Evolutionary conservation across 176 grass and related monocot genomes (phyloP), one percentile per base, ranked within the genome.

Genomic region (Aegilops umbellulata): DNA sequence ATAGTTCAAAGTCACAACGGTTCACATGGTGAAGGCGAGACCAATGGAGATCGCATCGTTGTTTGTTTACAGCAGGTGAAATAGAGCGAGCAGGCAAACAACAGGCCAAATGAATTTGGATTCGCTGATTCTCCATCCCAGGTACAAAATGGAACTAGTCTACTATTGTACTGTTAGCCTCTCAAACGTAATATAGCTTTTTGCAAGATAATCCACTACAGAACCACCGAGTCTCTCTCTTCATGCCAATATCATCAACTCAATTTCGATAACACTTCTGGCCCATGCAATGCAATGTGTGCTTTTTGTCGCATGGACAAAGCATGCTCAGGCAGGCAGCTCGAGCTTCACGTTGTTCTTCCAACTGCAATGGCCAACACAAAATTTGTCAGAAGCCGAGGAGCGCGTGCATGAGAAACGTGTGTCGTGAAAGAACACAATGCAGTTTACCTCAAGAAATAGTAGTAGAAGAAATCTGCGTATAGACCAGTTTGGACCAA

Each of bases 401-500:
- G 7, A 71, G 15, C 5, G 32, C 16, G 24, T 73, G 57, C n/a
- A 64, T 22, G 8, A 57, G 15, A 57, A 57, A 22, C 3, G 32
- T 13, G 6, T 22, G 8, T 9, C 0, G 2, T 22, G 3, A 8
- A 14, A 58, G 7, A 53, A 30, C 10, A 29, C 22, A 6, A 74
- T 27, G 9, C 10, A 79, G 14, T 80, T 92, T 90, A 99, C 97
- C 97, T 99, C 26, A 96, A 83, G 88, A 96, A 96, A 86, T 97
- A 99, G 73, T 99, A 99, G 84, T 91, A 99, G 78, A 91, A 99
- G 90, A 99, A 99, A 81, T 99, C 97, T 9, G 94, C 97, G 57
- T 96, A 99, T 0, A 99, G 85, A 87, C 80, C 88, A 38, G 97
- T 99, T 74, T 99, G 97, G 83, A 99, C 90, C 41, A 96, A 79